phyloP scores from a whole-genome alignment of 257 asterid genomes.

The Scutellaria galericulata region DNA sequence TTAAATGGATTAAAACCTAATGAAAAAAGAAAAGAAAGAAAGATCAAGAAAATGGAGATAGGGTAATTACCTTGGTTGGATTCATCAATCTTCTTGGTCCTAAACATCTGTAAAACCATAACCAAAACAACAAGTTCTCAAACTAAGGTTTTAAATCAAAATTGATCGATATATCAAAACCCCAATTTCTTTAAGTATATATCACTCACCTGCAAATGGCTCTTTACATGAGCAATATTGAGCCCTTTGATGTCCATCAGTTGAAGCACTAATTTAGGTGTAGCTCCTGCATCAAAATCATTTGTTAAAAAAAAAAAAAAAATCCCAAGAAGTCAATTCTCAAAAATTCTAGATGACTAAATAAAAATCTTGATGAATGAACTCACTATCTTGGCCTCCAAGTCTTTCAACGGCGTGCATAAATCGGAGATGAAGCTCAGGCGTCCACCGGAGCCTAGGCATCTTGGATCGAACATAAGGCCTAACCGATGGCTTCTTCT shows the following conservation, averaged over 20 bases:
- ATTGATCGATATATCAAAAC: not conserved
- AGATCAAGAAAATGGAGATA: not conserved
- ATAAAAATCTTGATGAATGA: not conserved
- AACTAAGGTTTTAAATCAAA: not conserved
- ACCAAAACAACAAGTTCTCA: slow-evolving; percentile 13
- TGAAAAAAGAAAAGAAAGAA: not conserved
- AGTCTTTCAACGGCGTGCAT: slow-evolving; percentile 77
- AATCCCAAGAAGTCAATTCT: not conserved
- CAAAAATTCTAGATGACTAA: not conserved
- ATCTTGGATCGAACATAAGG: slow-evolving; percentile 85
- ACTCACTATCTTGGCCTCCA: slow-evolving; percentile 92
- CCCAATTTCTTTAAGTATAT: not conserved
- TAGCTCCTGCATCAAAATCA: slow-evolving; percentile 72
- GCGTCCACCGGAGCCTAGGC: slow-evolving; percentile 91
- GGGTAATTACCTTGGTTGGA: slow-evolving; percentile 56
- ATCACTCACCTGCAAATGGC: slow-evolving; percentile 77
- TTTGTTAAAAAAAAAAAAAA: not conserved
- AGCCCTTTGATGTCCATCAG: slow-evolving; percentile 83
- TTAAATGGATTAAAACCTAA: not conserved
- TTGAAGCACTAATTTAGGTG: slow-evolving; percentile 82
- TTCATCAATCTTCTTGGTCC: slow-evolving; percentile 77
- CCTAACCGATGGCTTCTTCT: slow-evolving; percentile 69
- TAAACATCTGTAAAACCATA: slow-evolving; percentile 65
- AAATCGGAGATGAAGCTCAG: slow-evolving; percentile 82
- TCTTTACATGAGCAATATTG: slow-evolving; percentile 90